Percentiles rank a stretch among this genome's conserved stretches.
phyloP scores from a whole-genome alignment of 2,329 filamentous ascomycete species.

The Beauveria australis region DNA sequence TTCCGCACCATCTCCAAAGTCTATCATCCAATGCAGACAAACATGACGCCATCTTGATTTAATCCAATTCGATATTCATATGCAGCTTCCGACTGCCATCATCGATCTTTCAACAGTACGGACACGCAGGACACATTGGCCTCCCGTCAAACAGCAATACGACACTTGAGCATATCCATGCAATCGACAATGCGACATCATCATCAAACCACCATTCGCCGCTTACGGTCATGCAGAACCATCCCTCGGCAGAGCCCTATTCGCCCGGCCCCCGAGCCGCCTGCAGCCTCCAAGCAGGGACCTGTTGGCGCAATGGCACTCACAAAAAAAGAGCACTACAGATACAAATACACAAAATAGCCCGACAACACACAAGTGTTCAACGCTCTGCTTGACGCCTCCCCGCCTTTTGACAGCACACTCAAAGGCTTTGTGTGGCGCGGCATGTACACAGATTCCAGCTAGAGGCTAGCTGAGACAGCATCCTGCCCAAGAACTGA shows the following conservation, averaged over 20 bases:
- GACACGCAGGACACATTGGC: not conserved
- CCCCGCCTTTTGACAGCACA: not conserved
- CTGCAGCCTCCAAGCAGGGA: not conserved
- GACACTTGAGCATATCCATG: not conserved
- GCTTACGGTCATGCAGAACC: not conserved
- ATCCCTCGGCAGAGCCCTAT: not conserved
- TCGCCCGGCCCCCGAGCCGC: not conserved
- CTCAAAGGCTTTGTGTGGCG: not conserved
- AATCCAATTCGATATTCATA: not conserved
- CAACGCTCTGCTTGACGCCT: not conserved
- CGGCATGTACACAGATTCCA: not conserved
- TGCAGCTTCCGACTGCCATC: not conserved
- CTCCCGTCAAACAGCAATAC: not conserved
- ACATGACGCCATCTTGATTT: not conserved
- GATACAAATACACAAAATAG: not conserved
- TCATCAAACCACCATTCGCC: not conserved
- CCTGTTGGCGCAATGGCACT: not conserved
- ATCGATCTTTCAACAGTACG: not conserved
- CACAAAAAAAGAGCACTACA: not conserved
- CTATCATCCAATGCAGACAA: not conserved
- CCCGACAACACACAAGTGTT: not conserved
- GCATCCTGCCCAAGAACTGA: not conserved
- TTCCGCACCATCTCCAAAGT: not conserved
- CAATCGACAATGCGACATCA: not conserved
- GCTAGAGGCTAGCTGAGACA: constrained; percentile 3